Percentiles rank a stretch among this genome's conserved stretches.
phyloP scores from a whole-genome alignment of 805 yeast genomes.

The Candida ulmi region DNA sequence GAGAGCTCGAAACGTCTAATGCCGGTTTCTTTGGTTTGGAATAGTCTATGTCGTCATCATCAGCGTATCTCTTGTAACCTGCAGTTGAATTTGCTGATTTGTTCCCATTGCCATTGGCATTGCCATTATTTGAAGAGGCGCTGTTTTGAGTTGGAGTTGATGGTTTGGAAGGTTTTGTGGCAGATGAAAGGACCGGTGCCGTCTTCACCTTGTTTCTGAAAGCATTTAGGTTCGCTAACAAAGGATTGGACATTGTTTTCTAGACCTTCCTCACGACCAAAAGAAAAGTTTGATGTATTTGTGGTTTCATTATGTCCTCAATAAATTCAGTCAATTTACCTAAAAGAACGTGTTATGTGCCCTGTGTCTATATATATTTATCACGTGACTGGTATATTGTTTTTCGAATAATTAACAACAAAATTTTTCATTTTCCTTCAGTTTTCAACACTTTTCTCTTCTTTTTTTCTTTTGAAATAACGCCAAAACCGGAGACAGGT shows the following conservation, averaged over 20 bases:
- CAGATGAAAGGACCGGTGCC: constrained; percentile 46
- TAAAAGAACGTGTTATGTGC: no score
- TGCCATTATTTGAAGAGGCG: no score
- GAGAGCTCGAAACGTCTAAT: constrained; percentile 33
- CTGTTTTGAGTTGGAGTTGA: constrained; percentile 4
- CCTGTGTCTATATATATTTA: no score
- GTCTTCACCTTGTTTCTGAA: constrained; percentile 56
- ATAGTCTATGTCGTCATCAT: constrained; percentile 21
- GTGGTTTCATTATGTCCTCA: no score
- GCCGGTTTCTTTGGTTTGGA: constrained; percentile 26
- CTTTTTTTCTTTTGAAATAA: neutral
- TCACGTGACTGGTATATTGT: neutral
- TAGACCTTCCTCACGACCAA: no score
- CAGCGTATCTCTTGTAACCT: constrained; percentile 18
- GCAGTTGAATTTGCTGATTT: constrained; percentile 7
- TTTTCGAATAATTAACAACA: neutral
- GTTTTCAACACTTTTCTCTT: neutral
- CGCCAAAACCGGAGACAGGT: neutral
- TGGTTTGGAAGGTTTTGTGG: constrained; percentile 22
- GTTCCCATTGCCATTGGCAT: no score
- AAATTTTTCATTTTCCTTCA: neutral
- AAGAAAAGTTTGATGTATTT: no score
- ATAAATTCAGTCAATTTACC: no score
- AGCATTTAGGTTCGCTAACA: constrained; percentile 56
- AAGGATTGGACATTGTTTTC: constrained; percentile 33